These are phyloP conservation scores for Penicillium sp. DNA, from an alignment of 2,329 filamentous ascomycete genomes.

Conservation along the genomic window DNA sequence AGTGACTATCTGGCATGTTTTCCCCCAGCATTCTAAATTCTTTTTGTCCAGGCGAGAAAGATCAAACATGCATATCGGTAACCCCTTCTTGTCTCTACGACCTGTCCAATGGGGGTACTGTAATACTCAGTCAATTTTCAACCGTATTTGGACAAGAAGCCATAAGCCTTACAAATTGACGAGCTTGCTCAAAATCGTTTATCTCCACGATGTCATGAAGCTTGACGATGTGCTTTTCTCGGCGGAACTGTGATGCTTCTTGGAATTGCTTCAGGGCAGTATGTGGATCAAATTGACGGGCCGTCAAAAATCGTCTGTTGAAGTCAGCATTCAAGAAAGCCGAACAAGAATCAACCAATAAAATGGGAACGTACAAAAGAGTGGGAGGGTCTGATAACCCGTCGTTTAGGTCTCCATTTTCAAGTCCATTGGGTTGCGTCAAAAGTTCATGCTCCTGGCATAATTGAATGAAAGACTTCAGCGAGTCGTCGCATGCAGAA, in stretches of 20 bases:
- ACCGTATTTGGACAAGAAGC: no score
- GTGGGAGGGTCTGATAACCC: background rate
- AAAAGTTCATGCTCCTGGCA: no score
- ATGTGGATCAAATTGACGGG: constrained; percentile 10
- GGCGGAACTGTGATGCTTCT: constrained; percentile 11
- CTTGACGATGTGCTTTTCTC: constrained; percentile 12
- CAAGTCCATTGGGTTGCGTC: no score
- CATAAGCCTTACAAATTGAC: constrained; percentile 13
- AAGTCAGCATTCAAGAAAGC: background rate
- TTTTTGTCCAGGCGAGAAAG: constrained; percentile 9
- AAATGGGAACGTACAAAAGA: background rate
- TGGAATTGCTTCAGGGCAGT: constrained; percentile 19
- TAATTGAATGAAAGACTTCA: no score
- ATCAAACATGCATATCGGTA: constrained; percentile 23
- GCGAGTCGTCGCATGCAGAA: no score
- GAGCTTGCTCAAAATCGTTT: constrained; percentile 20
- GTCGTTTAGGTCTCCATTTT: no score
- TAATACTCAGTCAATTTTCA: no score
- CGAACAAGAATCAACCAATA: no score
- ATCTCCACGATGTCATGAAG: constrained; percentile 20
- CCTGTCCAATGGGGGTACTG: constrained; percentile 32
- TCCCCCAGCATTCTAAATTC: constrained; percentile 16
- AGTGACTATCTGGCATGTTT: constrained; percentile 4
- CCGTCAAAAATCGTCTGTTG: constrained; percentile 20
- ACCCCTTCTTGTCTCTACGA: constrained; percentile 20